phyloP scores from a whole-genome alignment of 163 green algal species.

The Prototheca stagnorum region DNA sequence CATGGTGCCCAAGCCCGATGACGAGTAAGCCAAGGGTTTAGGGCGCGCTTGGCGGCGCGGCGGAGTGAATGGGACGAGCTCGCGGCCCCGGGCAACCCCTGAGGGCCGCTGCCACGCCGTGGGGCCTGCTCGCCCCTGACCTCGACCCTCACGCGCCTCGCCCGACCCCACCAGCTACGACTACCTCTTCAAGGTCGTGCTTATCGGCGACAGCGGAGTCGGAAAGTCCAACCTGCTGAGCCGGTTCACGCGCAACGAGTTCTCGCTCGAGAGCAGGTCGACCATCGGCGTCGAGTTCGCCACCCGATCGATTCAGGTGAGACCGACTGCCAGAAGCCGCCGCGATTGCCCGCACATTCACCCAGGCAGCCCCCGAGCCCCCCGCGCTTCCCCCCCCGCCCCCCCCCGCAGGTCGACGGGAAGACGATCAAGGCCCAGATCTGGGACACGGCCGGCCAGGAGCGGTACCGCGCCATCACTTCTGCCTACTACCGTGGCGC shows the following conservation, averaged over 20 bases:
- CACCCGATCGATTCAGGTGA: slow-evolving; percentile 82
- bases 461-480: slow-evolving; percentile 28
- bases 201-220: slow-evolving; percentile 95
- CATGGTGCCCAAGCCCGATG: slow-evolving; percentile 27
- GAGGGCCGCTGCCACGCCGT: too few relatives aligned
- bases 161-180: slow-evolving; percentile 57
- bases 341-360: too few relatives aligned
- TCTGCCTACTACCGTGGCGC: slow-evolving; percentile 88
- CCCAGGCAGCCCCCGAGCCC: too few relatives aligned
- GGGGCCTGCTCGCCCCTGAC: background rate
- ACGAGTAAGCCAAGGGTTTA: slow-evolving; percentile 15
- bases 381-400: background rate
- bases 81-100: too few relatives aligned
- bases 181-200: slow-evolving; percentile 97
- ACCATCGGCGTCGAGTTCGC: slow-evolving; percentile 99
- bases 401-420: slow-evolving; percentile 72
- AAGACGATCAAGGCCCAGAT: slow-evolving; percentile 99
- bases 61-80: too few relatives aligned
- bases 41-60: background rate
- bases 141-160: background rate
- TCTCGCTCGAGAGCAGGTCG: slow-evolving; percentile 95
- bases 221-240: slow-evolving; percentile 96
- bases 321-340: too few relatives aligned
- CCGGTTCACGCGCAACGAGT: slow-evolving; percentile 98
- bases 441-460: slow-evolving; percentile 95